Evolutionary conservation across 2,329 filamentous ascomycete species (phyloP).

Genomic region (Claviceps sp.): DNA sequence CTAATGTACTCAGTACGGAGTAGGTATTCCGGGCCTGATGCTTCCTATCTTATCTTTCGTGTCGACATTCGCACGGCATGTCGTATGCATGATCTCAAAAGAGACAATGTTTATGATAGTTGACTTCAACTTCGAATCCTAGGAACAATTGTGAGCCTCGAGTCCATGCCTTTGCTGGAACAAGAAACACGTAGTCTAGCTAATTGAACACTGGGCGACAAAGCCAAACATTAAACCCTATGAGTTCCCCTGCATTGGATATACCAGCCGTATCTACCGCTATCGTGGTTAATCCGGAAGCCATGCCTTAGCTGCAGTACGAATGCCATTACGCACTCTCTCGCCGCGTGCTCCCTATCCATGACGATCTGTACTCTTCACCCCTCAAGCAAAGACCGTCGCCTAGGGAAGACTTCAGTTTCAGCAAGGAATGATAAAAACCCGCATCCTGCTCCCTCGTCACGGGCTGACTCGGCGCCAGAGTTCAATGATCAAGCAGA

Average conservation of each 20-base stretch:
- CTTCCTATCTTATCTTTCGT: too few species aligned
- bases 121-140: neutral
- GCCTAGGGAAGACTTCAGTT: neutral
- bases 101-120: neutral
- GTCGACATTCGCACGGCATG: too few species aligned
- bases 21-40: too few species aligned
- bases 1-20: too few species aligned
- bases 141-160: conserved; percentile 4
- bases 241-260: neutral
- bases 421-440: neutral
- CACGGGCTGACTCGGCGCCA: neutral
- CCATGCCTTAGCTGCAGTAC: neutral
- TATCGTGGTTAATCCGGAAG: neutral
- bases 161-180: conserved; percentile 1
- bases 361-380: neutral
- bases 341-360: neutral
- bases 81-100: neutral
- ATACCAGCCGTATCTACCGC: neutral
- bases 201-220: neutral
- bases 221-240: neutral
- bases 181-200: conserved; percentile 5
- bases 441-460: neutral
- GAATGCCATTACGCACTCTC: neutral
- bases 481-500: neutral
- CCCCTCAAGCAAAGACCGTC: neutral